Evolutionary conservation across 169 alveolate genomes (phyloP), one percentile per base, ranked within the genome.

Genomic region (Theileria parva): DNA sequence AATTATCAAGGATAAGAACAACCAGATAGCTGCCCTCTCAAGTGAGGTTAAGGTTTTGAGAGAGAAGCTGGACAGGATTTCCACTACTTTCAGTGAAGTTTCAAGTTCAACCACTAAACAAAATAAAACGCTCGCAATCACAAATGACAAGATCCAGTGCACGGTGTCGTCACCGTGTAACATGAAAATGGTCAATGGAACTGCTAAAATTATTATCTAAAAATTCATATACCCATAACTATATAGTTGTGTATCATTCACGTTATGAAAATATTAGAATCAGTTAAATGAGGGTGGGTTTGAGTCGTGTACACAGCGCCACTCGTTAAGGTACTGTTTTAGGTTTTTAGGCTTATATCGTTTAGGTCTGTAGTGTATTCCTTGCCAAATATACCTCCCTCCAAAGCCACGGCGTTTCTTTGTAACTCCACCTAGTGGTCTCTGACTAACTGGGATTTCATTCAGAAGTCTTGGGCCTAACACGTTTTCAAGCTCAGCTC

Each of bases 321-420:
- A 83, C 72, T 83, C 89, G 61, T 83, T 68, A 59, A 69, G 50
- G 77, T 74, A 83, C 37, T 68, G 85, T 51, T 76, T 70, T 13
- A 77, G 63, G 63, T 83, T 77, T 28, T 63, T 64, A 19, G 89
- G 89, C 32, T 71, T 72, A 68, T 76, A 83, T 73, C 72, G 70
- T 69, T 76, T 83, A 19, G 89, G 89, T 9, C 89, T 71, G 71
- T 83, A 83, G 37, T 83, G 86, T 23, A 77, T 76, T 9, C 89
- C 89, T 17, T 83, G 89, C 89, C 89, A 83, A 17, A 63, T 50
- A 44, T 76, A 83, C 63, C 85, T 75, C 15, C 86, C 89, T 0
- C 89, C 76, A 28, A 75, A 67, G 9, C 89, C 89, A n/a, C 89
- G 34, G 0, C 89, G 74, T 69, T 83, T 83, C 30, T 30, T 68